Base-by-base conservation (phyloP, 768 basidiomycete species). In the Fomitopsis serialis region DNA sequence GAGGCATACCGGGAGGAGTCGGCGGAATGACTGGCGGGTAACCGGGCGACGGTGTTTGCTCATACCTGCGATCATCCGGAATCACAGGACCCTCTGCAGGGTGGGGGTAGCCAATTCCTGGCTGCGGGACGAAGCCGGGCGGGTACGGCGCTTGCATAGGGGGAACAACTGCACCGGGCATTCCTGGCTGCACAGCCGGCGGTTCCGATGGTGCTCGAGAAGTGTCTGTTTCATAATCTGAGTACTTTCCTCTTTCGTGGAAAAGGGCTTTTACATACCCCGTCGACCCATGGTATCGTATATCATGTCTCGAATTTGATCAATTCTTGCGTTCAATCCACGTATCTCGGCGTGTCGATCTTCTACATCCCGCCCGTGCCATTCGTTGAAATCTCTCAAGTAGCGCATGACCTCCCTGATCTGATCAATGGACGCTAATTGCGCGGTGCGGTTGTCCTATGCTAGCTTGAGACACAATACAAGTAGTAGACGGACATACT, bases 331-430 rank as follows among this genome's bases (percentile, higher is more conserved):
- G 42, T 80, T 72, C 8, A 93, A 80, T 9, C 79, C 80, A 17
- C 76, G 76, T 36, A 92, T 69, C 63, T 92, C 90, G 3, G 78
- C 74, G 56, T 89, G 89, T 22, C 91, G 83, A 67, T 91, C 88
- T 44, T 78, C 75, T 0, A 90, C 88, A 65, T 93, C 91, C 32
- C 83, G 78, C 52, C 78, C 83, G 15, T 93, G 71, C 91, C 91
- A 93, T 32, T 80, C 78, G 57, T 92, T 93, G 29, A 92, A 70
- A 1, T 75, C 79, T 45, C 78, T 64, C 80, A 93, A 84, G 59
- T 93, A 92, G 49, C 85, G 73, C 80, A 89, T 89, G 48, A 90
- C 70, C 63, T 88, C 87, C 36, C 87, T 78, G 58, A 89, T 88
- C 61, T 92, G 88, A 45, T 87, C 84, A 13, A 90, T 78, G 24